Evolutionary conservation across 768 basidiomycete species (phyloP), one percentile per base, ranked within the genome.

Genomic region (Kondoa malvinella): DNA sequence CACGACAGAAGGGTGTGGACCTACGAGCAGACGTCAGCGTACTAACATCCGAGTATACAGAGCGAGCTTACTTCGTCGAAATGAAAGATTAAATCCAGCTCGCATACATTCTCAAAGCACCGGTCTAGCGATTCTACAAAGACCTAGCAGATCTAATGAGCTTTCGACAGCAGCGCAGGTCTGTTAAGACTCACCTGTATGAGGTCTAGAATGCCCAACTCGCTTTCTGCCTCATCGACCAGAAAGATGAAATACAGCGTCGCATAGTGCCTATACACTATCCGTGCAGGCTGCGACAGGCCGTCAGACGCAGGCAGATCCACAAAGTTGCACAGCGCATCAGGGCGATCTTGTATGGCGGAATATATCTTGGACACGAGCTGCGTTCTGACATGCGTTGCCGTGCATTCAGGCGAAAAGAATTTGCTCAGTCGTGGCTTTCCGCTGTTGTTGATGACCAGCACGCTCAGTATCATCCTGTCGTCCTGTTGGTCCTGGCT

Each of bases 171-270:
- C 21, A 69, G 33, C 34, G 57, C 32, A 32, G 8, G 27, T 14
- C 25, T 27, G 14, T 8, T 50, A 26, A 32, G 27, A 64, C 27
- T 68, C 73, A 92, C 92, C 82, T 99, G 95, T 63, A 99, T 96
- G 69, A 99, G 79, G 76, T 99, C 95, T 58, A 99, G 79, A 71
- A 97, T 87, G 2, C 94, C 95, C 27, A 99, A 82, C 78, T 97
- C 95, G 74, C 92, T 96, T 79, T 99, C 95, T 21, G 89, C 88
- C 30, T 86, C 85, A 75, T 97, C 94, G 3, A 97, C 92, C 3
- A 97, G 89, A 77, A 97, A 92, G 15, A 94, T 91, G 74, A 99
- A 97, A 78, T 89, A 91, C 50, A 99, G 82, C 1, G 94, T 97
- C 2, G 94, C 94, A 76, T 96, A 97, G 77, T 85, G 90, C 64